Evolutionary conservation across 2,329 filamentous ascomycete species (phyloP).

Genomic region (Diaporthe amygdali): DNA sequence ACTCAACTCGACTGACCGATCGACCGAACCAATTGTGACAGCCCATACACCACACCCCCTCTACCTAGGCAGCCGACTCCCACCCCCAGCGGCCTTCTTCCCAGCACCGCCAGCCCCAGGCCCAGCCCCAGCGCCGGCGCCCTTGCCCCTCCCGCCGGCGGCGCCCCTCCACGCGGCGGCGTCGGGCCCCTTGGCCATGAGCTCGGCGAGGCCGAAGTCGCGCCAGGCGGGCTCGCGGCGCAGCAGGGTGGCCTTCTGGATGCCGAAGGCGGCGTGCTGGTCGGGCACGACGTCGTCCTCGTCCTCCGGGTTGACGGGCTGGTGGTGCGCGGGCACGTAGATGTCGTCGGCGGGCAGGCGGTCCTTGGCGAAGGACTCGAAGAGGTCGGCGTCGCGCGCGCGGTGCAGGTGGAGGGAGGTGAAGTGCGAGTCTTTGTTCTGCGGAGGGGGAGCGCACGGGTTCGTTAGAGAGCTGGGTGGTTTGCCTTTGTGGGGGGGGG

Average conservation of each 20-base stretch:
- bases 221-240: slow-evolving; percentile 77
- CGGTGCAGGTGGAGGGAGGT: slow-evolving; percentile 79
- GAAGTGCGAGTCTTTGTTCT: slow-evolving; percentile 77
- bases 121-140: slow-evolving; percentile 12
- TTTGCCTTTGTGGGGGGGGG: background rate
- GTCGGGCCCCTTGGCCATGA: slow-evolving; percentile 69
- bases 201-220: slow-evolving; percentile 73
- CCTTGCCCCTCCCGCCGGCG: slow-evolving; percentile 21
- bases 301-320: slow-evolving; percentile 85
- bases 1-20: background rate
- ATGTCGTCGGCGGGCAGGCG: slow-evolving; percentile 78
- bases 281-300: slow-evolving; percentile 89
- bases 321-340: slow-evolving; percentile 79
- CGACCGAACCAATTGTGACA: background rate
- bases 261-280: slow-evolving; percentile 87
- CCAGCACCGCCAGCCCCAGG: background rate
- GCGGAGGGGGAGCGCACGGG: slow-evolving; percentile 20
- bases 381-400: slow-evolving; percentile 76
- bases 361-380: slow-evolving; percentile 78
- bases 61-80: background rate
- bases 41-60: too few relatives aligned
- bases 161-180: slow-evolving; percentile 28
- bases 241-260: slow-evolving; percentile 78
- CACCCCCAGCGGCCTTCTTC: background rate
- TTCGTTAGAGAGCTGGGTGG: background rate